Conservation (phyloP, 441 rosid species). For the Adansonia gregorii region DNA sequence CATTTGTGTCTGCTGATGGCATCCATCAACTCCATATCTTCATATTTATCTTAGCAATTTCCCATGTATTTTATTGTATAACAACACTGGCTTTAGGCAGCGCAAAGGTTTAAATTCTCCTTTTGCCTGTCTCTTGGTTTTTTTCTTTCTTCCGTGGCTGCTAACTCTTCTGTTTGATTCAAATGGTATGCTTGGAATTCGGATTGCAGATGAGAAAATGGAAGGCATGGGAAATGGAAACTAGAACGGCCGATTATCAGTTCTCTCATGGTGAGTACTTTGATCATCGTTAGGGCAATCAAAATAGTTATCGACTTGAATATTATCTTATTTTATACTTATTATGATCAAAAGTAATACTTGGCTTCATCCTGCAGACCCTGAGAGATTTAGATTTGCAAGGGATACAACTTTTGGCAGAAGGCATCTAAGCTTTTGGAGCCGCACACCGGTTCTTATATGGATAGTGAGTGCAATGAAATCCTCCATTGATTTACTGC, state of each 20-base stretch:
- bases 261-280: constrained; percentile 54
- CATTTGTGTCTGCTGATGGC: constrained; percentile 56
- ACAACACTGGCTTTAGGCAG: constrained; percentile 55
- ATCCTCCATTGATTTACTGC: neutral
- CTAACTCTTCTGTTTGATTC: neutral
- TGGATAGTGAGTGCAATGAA: constrained; percentile 52
- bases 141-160: neutral
- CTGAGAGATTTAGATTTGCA: constrained; percentile 66
- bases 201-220: constrained; percentile 56
- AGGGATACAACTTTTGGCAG: constrained; percentile 76
- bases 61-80: constrained; percentile 55
- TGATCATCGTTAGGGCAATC: neutral
- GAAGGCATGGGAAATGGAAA: constrained; percentile 73
- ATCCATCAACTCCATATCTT: constrained; percentile 59
- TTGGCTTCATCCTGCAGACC: constrained; percentile 41
- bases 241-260: constrained; percentile 60
- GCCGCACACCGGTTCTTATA: constrained; percentile 41
- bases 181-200: neutral
- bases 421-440: constrained; percentile 61
- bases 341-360: neutral
- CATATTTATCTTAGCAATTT: constrained; percentile 56
- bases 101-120: constrained; percentile 45
- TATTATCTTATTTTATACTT: neutral
- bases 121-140: neutral
- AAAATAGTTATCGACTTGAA: neutral